Evolutionary conservation across 257 asterid species (phyloP).

Genomic region (Nemophila menziesii): DNA sequence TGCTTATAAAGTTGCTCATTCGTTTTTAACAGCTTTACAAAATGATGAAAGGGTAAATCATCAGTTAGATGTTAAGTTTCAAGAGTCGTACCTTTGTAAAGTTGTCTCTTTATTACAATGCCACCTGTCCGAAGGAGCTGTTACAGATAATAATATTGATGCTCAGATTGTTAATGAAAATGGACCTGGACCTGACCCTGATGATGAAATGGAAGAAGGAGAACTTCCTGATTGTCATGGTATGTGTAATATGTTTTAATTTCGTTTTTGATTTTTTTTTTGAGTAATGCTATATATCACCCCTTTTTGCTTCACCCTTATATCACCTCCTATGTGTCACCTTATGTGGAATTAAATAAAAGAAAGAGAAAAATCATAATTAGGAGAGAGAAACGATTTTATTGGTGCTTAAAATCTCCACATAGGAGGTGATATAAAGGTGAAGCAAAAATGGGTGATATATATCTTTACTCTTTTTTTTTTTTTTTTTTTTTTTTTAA

Average conservation of each 20-base stretch:
- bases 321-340: too few relatives aligned
- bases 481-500: conserved; percentile 6
- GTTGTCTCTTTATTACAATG: conserved; percentile 90
- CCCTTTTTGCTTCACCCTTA: too few relatives aligned
- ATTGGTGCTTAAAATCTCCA: too few relatives aligned
- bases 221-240: conserved; percentile 79
- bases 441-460: too few relatives aligned
- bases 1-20: conserved; percentile 91
- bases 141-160: conserved; percentile 36
- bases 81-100: conserved; percentile 75
- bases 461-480: too few relatives aligned
- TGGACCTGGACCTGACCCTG: too few relatives aligned
- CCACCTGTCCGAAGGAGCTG: conserved; percentile 81
- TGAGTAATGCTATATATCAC: too few relatives aligned
- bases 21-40: conserved; percentile 79
- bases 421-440: too few relatives aligned
- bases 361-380: too few relatives aligned
- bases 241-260: conserved; percentile 14
- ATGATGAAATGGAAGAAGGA: conserved; percentile 96
- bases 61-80: conserved; percentile 97
- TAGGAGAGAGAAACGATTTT: too few relatives aligned
- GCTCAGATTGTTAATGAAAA: conserved; percentile 22
- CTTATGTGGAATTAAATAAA: too few relatives aligned
- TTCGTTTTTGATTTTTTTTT: neutral
- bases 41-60: conserved; percentile 93